phyloP scores from a whole-genome alignment of 345 rosid genomes.

The Angophora floribunda region DNA sequence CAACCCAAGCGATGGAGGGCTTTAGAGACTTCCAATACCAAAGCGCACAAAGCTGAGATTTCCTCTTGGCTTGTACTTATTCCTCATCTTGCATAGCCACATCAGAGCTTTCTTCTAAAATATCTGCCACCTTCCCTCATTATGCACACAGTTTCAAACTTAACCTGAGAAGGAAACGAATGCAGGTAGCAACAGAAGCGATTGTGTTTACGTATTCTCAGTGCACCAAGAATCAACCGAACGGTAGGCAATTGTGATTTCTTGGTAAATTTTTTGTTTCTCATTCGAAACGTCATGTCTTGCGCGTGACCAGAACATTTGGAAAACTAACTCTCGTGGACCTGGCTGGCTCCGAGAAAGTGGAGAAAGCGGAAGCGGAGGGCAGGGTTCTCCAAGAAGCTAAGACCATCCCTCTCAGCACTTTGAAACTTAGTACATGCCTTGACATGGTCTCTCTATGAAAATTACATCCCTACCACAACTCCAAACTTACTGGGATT shows the following conservation, averaged over 20 bases:
- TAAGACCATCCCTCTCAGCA: conserved; percentile 70
- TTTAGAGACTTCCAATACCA: not conserved
- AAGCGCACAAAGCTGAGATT: not conserved
- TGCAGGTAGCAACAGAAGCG: conserved; percentile 82
- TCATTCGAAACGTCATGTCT: too few species aligned
- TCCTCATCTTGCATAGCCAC: not conserved
- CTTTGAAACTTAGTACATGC: conserved; percentile 75
- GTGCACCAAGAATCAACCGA: conserved; percentile 35
- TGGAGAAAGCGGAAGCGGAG: conserved; percentile 79
- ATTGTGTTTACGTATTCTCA: not conserved
- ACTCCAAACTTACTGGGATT: conserved; percentile 69
- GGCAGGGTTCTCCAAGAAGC: conserved; percentile 91
- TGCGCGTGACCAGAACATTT: too few species aligned
- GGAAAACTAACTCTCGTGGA: too few species aligned
- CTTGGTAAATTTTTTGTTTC: not conserved
- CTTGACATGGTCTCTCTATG: conserved; percentile 52
- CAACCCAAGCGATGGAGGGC: not conserved
- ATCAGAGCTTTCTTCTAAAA: conserved; percentile 30
- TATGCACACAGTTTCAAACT: not conserved
- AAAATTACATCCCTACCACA: conserved; percentile 76
- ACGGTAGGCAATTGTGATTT: not conserved
- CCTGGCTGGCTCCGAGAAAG: too few species aligned
- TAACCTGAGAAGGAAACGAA: conserved; percentile 54
- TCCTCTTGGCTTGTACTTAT: not conserved
- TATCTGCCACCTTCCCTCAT: conserved; percentile 17